Conservation (phyloP, 78 protist species). For the slime mould (Dictyostelium discoideum) region DNA sequence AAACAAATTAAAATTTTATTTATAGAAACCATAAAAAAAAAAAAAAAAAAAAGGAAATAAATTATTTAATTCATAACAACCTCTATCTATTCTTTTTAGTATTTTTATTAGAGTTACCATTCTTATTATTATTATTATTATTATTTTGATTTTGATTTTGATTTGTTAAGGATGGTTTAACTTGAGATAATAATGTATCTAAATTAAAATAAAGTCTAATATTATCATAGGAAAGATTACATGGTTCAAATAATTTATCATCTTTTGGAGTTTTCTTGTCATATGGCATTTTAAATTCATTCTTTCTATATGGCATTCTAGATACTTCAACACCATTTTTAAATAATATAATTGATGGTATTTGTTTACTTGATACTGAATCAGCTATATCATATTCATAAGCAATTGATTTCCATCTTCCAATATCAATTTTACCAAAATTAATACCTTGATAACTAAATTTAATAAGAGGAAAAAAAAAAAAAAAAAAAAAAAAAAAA, state of each 20-base stretch:
- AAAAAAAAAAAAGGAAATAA: no score
- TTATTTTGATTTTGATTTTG: background rate
- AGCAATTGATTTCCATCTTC: conserved; percentile 37
- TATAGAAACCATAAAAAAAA: no score
- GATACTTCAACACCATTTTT: conserved; percentile 25
- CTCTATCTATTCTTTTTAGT: background rate
- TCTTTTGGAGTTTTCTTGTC: background rate
- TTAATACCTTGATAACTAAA: background rate
- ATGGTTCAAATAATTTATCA: background rate
- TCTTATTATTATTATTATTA: background rate
- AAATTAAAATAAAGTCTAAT: conserved; percentile 23
- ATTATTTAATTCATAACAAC: no score
- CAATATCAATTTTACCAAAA: conserved; percentile 54
- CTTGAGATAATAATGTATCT: background rate
- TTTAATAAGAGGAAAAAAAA: no score
- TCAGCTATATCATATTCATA: conserved; percentile 21
- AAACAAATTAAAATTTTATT: background rate
- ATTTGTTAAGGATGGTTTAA: background rate
- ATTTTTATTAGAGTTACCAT: background rate
- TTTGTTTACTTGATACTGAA: conserved; percentile 49
- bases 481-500: no score
- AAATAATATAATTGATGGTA: conserved; percentile 46
- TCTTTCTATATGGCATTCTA: conserved; percentile 31
- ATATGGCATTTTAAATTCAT: conserved; percentile 1
- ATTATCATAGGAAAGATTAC: background rate